Evolutionary conservation across 2,329 filamentous ascomycete genomes (phyloP), one percentile per base, ranked within the genome.

Genomic region (Venturia effusa): DNA sequence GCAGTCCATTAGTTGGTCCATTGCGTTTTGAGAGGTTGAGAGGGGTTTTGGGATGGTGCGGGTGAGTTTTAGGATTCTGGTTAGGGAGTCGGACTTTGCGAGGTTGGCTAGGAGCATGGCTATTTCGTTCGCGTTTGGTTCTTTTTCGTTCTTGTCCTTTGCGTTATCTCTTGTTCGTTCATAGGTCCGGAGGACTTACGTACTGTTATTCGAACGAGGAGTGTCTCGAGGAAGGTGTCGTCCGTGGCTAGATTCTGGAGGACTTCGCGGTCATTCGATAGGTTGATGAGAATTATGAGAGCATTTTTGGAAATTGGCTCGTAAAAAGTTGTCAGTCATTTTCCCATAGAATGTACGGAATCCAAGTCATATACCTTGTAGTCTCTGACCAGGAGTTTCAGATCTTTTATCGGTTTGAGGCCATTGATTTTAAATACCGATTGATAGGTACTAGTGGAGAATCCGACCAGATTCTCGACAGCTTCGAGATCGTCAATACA

Each of bases 101-200:
- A 99, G 80, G 72, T 99, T 99, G 74, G 94, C 92, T 30, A 97
- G 82, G 17, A 99, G 83, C 92, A 97, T 97, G 57, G 91, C 86
- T 57, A 95, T 78, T 48, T 94, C 83, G 71, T 97, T 89, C 62
- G 90, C 91, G 71, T 92, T 92, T 37, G 84, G 82, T 72, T 97
- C 93, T 62, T 88, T 85, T 3, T 84, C 79, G 69, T 85, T 83
- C 88, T 90, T 66, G 39, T 54, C 67, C 22, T 55, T 67, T 22
- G 4, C 24, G 17, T 43, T 32, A 60, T 3, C 22, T 13, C 13
- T 40, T 10, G n/a, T n/a, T 43, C 61, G 40, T 2, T 22, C 48
- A 61, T 59, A 45, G 22, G 22, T 65, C 66, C 65, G 67, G 63
- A 65, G 48, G 70, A 83, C 82, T 76, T 76, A 89, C 90, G 77